Evolutionary conservation across 441 rosid genomes (phyloP).

Genomic region (Monsonia emarginata): DNA sequence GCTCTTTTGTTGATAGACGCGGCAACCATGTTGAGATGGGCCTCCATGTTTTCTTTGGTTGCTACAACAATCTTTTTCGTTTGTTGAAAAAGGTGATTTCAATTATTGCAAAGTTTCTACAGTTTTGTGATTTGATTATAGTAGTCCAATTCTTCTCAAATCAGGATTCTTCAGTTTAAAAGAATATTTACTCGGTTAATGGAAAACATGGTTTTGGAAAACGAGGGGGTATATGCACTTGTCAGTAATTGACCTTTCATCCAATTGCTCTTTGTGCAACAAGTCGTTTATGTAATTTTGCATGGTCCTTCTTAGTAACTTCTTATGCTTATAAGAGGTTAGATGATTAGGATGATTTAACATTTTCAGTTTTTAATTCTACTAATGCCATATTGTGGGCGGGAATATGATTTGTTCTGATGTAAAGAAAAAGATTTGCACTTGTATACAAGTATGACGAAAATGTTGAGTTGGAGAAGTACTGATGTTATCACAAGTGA

Average conservation of each 20-base stretch:
- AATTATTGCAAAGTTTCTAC: background rate
- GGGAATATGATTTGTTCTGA: too few species aligned
- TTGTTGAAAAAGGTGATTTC: constrained; percentile 76
- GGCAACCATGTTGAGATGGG: constrained; percentile 99
- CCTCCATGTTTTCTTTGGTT: constrained; percentile 91
- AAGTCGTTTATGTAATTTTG: background rate
- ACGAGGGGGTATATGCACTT: background rate
- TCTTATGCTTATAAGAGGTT: too few species aligned
- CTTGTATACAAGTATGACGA: too few species aligned
- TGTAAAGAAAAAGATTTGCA: too few species aligned
- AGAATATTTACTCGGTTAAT: background rate
- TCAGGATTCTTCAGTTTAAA: background rate
- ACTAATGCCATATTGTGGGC: too few species aligned
- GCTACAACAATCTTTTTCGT: constrained; percentile 94
- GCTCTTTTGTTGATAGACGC: constrained; percentile 81
- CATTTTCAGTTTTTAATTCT: too few species aligned
- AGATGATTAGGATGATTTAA: too few species aligned
- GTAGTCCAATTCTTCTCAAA: background rate
- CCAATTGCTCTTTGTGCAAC: background rate
- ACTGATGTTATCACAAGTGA: too few species aligned
- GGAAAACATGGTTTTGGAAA: background rate
- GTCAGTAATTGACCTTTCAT: background rate
- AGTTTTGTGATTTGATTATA: background rate
- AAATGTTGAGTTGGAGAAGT: too few species aligned
- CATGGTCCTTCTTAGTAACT: background rate